Base-by-base conservation (phyloP, 2,329 filamentous ascomycete genomes). In the Ascocoryne sarcoides region DNA sequence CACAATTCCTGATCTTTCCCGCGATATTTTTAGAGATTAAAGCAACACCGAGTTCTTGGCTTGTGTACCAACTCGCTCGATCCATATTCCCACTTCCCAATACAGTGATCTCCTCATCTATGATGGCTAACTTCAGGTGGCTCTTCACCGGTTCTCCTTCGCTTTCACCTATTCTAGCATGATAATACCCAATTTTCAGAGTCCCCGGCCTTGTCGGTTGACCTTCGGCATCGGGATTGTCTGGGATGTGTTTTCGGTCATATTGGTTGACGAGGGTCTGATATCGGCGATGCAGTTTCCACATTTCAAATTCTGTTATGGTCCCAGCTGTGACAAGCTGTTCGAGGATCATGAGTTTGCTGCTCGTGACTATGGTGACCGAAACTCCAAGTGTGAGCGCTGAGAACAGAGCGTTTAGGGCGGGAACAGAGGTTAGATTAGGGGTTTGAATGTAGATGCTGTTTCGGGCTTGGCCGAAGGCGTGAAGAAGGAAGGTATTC, bases 11-110 rank as follows among this genome's bases (percentile, higher is more conserved):
- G 9, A 56, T 40, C 8, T 36, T 29, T 9, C 18, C 42, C 9
- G 66, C 65, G 28, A 72, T 50, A 0, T 59, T 57, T 5, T 40
- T 50, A 3, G 63, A 65, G 37, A 71, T 68, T 32, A 77, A 66
- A 1, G 69, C 70, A 20, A 92, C 66, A 1, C 85, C 85, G 16
- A 92, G 65, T 62, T 93, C 86, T 61, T 92, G 86, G 59, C 83
- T 89, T 4, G 86, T 92, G 61, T 76, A 89, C 83, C 84, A 92
- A 57, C 83, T 89, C 5, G 86, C 84, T 1, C 85, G 73, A 62
- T 93, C 86, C 70, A 89, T 76, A 57, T 93, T 93, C 1, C 84
- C 85, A 14, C 83, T 89, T 0, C 86, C 86, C 2, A 92, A 63
- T 1, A 92, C 68, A 1, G 80, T 67, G 15, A 78, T 75, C 45